Conservation (phyloP, 2,329 filamentous ascomycete species). For the Aspergillus neotritici region DNA sequence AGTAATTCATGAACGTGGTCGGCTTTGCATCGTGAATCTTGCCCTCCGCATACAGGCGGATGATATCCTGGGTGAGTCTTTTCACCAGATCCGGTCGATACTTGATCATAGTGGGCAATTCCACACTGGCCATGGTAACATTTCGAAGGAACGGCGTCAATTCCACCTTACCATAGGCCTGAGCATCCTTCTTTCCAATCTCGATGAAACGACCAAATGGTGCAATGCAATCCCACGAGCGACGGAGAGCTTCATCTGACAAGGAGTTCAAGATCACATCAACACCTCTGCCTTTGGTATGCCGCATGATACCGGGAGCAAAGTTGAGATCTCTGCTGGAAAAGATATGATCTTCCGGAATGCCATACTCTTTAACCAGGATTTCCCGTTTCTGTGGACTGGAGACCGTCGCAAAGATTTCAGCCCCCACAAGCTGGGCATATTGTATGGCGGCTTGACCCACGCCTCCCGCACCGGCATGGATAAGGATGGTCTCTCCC, state of each 20-base stretch:
- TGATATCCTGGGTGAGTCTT: too few relatives aligned
- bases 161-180: neutral
- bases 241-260: conserved; percentile 17
- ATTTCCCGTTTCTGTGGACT: conserved; percentile 20
- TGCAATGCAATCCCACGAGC: conserved; percentile 21
- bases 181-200: conserved; percentile 8
- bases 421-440: conserved; percentile 18
- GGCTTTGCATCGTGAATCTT: too few relatives aligned
- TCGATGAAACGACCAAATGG: conserved; percentile 23
- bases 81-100: too few relatives aligned
- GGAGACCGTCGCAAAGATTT: conserved; percentile 23
- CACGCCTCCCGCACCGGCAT: conserved; percentile 24
- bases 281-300: conserved; percentile 18
- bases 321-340: conserved; percentile 23
- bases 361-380: conserved; percentile 17
- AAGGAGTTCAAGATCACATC: conserved; percentile 26
- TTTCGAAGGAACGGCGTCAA: too few relatives aligned
- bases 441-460: conserved; percentile 25
- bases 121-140: too few relatives aligned
- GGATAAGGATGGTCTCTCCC: conserved; percentile 21
- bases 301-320: conserved; percentile 9
- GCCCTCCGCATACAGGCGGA: too few relatives aligned
- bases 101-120: too few relatives aligned
- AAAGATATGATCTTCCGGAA: conserved; percentile 20
- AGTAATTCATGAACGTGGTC: too few relatives aligned